Conservation (phyloP, 257 asterid species). For the Asclepias syriaca region DNA sequence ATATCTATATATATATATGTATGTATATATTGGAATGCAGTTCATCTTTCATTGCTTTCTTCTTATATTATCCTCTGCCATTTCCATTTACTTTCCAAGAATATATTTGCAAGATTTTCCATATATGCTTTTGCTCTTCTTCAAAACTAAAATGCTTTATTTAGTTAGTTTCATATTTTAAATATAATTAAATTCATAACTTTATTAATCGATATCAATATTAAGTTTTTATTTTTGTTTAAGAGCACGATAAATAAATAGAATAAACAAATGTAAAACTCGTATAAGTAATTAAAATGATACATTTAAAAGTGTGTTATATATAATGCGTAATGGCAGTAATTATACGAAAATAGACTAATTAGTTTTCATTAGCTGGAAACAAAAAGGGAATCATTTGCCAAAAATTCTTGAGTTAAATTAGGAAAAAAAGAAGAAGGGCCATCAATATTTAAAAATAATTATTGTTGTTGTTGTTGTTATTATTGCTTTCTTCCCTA, state of each 20-base stretch:
- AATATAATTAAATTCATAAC: no score
- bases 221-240: no score
- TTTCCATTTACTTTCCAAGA: not conserved
- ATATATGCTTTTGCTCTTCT: not conserved
- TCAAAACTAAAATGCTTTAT: no score
- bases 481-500: not conserved
- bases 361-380: not conserved
- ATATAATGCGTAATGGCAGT: not conserved
- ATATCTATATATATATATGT: not conserved
- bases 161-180: no score
- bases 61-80: not conserved
- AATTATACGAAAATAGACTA: not conserved
- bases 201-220: no score
- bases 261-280: no score
- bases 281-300: no score
- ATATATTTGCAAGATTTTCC: not conserved
- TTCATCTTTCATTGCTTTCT: not conserved
- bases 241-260: no score
- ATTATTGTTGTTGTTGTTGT: no score
- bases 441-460: slow-evolving; percentile 10
- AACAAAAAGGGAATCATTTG: slow-evolving; percentile 4
- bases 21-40: not conserved
- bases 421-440: slow-evolving; percentile 15
- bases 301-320: no score
- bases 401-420: not conserved